Conservation (phyloP, 2,329 filamentous ascomycete genomes). For the Phoma sp. region DNA sequence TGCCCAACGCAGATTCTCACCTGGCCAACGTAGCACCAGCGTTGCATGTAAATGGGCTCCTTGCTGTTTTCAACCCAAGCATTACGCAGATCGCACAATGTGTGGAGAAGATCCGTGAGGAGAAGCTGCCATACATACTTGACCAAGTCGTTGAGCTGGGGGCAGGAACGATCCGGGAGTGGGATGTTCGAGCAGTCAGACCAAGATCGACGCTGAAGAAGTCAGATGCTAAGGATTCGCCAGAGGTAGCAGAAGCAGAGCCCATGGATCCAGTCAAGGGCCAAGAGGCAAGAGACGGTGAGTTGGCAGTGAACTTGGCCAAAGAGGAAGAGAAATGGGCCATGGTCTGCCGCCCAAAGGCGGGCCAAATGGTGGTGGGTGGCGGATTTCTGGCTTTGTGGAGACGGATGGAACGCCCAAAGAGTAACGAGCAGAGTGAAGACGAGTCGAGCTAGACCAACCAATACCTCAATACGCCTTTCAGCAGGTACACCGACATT, state of each 20-base stretch:
- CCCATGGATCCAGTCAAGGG: constrained; percentile 25
- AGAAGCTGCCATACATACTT: constrained; percentile 62
- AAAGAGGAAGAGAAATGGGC: constrained; percentile 42
- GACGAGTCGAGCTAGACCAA: constrained; percentile 10
- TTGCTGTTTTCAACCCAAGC: constrained; percentile 77
- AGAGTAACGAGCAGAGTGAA: constrained; percentile 10
- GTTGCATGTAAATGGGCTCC: constrained; percentile 67
- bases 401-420: constrained; percentile 40
- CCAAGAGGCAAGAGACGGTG: constrained; percentile 36
- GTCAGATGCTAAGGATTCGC: constrained; percentile 15
- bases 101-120: constrained; percentile 60
- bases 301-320: constrained; percentile 34
- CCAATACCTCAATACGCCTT: constrained; percentile 1
- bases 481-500: constrained; percentile 13
- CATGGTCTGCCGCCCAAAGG: constrained; percentile 49
- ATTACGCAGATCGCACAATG: constrained; percentile 78
- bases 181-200: constrained; percentile 65
- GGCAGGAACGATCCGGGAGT: constrained; percentile 63
- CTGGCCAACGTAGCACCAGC: constrained; percentile 61
- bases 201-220: constrained; percentile 45
- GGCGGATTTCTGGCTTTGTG: constrained; percentile 48
- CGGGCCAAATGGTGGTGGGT: constrained; percentile 42
- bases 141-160: constrained; percentile 67
- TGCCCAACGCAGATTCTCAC: constrained; percentile 67
- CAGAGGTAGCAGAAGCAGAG: constrained; percentile 19